Conservation (phyloP, 306 rosid species). For the Quercus agrifolia region DNA sequence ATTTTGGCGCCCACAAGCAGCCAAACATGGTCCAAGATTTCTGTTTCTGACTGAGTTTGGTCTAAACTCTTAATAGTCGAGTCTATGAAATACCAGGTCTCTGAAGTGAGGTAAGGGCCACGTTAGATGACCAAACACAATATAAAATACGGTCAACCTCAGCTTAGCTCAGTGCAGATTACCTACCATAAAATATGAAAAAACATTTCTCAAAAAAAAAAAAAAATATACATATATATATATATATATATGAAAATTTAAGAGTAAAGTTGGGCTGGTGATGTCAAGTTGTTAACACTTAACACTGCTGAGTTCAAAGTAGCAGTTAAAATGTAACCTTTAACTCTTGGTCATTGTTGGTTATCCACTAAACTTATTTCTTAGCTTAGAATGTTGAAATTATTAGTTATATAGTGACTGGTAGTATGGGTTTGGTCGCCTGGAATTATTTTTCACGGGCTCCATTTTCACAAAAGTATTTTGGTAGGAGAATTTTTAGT, state of each 20-base stretch:
- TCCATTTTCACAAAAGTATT: too few species aligned
- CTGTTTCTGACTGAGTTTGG: background rate
- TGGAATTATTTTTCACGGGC: too few species aligned
- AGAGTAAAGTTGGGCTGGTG: background rate
- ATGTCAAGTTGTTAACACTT: slow-evolving; percentile 11
- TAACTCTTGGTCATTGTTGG: too few species aligned
- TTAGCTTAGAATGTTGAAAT: too few species aligned
- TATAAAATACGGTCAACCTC: background rate
- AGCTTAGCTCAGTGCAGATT: background rate
- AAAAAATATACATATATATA: too few species aligned
- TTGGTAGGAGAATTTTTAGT: too few species aligned
- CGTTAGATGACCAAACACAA: slow-evolving; percentile 5
- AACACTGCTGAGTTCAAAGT: background rate
- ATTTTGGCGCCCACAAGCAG: slow-evolving; percentile 2
- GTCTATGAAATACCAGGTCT: slow-evolving; percentile 4
- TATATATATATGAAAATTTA: too few species aligned
- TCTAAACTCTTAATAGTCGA: background rate
- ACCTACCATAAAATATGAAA: background rate
- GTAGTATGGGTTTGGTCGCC: background rate
- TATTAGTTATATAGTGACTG: background rate
- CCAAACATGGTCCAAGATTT: slow-evolving; percentile 6
- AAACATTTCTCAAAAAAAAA: too few species aligned
- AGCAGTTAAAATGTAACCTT: too few species aligned
- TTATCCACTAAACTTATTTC: too few species aligned
- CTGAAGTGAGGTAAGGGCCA: background rate